These are phyloP conservation scores for Globisporangium sylvaticum DNA, from an alignment of 352 stramenopile genomes.

Conservation along the genomic window DNA sequence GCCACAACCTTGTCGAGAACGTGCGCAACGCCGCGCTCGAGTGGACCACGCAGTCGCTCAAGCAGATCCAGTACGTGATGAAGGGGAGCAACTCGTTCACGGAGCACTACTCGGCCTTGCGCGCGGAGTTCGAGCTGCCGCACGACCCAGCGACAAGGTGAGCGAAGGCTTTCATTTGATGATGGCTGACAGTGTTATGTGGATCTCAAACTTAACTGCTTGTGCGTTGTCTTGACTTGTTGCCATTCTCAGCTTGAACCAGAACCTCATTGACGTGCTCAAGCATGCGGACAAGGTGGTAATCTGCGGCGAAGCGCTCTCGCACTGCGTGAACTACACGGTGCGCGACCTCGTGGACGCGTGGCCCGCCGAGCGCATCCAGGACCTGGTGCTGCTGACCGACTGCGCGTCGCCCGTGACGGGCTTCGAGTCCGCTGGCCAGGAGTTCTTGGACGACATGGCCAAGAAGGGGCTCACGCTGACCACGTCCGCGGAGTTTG, in stretches of 20 bases:
- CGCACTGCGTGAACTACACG: constrained; percentile 97
- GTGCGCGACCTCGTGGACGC: constrained; percentile 87
- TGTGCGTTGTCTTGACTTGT: constrained; percentile 1
- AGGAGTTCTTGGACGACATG: constrained; percentile 71
- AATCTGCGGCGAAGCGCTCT: constrained; percentile 93
- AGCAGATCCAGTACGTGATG: constrained; percentile 83
- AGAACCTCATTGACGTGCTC: constrained; percentile 81
- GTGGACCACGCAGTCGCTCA: constrained; percentile 72
- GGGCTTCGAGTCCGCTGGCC: constrained; percentile 61
- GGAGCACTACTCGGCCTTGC: constrained; percentile 95
- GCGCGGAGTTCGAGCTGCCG: constrained; percentile 90
- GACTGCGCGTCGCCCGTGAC: constrained; percentile 72
- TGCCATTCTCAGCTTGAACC: constrained; percentile 62
- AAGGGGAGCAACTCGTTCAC: constrained; percentile 95
- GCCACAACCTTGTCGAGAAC: constrained; percentile 85
- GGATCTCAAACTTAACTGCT: not conserved
- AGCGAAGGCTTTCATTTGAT: not conserved
- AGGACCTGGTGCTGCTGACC: constrained; percentile 72
- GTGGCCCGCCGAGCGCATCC: constrained; percentile 70
- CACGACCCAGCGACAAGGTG: constrained; percentile 66
- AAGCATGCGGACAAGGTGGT: constrained; percentile 83
- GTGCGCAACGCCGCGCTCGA: constrained; percentile 82
- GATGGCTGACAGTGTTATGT: not conserved
- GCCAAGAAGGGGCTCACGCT: constrained; percentile 51
- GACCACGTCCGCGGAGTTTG: constrained; percentile 50